Percentiles rank a stretch among this genome's conserved stretches.
Conservation (phyloP, 495 filamentous ascomycete genomes). For the Emericellopsis terricola region DNA sequence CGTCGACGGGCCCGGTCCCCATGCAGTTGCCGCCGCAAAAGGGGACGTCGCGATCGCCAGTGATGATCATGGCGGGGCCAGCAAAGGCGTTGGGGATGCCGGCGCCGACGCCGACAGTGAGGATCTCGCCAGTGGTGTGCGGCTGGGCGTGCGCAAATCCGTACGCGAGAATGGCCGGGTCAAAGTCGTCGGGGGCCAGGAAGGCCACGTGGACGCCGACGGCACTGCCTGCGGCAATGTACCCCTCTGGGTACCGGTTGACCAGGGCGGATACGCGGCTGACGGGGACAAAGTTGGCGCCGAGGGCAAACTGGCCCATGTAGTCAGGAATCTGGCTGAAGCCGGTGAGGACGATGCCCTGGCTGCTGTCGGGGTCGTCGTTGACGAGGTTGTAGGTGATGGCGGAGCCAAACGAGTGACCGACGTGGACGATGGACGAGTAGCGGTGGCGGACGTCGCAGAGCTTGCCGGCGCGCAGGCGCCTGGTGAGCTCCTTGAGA, state of each 20-base stretch:
- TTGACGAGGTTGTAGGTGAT: slow-evolving; percentile 25
- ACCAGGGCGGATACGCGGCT: slow-evolving; percentile 23
- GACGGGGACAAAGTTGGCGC: slow-evolving; percentile 28
- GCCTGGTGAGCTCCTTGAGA: slow-evolving; percentile 26
- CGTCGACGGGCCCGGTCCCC: slow-evolving; percentile 12
- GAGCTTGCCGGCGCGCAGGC: slow-evolving; percentile 20
- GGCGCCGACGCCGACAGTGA: slow-evolving; percentile 18
- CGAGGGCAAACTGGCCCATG: slow-evolving; percentile 16
- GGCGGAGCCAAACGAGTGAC: slow-evolving; percentile 34
- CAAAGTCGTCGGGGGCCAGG: slow-evolving; percentile 26
- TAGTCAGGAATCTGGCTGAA: slow-evolving; percentile 25
- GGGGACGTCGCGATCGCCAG: slow-evolving; percentile 25
- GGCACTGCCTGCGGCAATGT: slow-evolving; percentile 4
- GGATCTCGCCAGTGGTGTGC: slow-evolving; percentile 28
- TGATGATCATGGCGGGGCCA: slow-evolving; percentile 30
- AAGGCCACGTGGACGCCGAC: slow-evolving; percentile 14
- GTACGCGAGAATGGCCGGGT: slow-evolving; percentile 20
- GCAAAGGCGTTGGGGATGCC: slow-evolving; percentile 13
- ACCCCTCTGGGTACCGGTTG: slow-evolving; percentile 12
- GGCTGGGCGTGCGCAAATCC: slow-evolving; percentile 29
- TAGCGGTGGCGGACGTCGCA: slow-evolving; percentile 12
- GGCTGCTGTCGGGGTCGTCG: slow-evolving; percentile 30
- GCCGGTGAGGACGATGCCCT: slow-evolving; percentile 40
- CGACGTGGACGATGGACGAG: slow-evolving; percentile 29
- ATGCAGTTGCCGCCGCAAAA: slow-evolving; percentile 37